A percentile compares a stretch with the other conserved stretches of the same genome.
These are phyloP conservation scores for Solanum dulcamara DNA, from an alignment of 257 asterid species.

Conservation along the genomic window DNA sequence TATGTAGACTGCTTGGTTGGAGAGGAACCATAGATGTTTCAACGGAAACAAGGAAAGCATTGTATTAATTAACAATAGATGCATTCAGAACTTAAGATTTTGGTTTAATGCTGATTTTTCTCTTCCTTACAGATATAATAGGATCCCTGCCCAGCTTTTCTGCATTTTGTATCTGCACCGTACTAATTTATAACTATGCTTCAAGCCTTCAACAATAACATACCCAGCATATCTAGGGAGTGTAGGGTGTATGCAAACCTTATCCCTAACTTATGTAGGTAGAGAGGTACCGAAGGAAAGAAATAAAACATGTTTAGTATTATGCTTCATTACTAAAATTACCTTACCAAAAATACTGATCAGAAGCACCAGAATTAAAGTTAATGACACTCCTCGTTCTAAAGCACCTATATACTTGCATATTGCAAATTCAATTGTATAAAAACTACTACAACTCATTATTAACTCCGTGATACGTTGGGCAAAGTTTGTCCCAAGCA, in stretches of 20 bases:
- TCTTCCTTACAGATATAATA: neutral
- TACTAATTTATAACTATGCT: neutral
- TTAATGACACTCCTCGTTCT: neutral
- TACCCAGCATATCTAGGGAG: neutral
- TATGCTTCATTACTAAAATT: neutral
- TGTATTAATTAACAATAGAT: neutral
- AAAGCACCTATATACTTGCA: neutral
- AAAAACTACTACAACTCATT: neutral
- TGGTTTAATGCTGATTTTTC: neutral
- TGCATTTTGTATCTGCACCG: neutral
- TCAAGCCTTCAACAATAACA: too few relatives aligned
- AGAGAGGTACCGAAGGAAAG: neutral
- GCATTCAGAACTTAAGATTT: neutral
- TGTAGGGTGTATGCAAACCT: neutral
- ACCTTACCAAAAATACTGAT: neutral
- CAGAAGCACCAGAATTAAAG: neutral
- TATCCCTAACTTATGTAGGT: too few relatives aligned
- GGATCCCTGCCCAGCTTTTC: neutral
- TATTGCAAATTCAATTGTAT: neutral
- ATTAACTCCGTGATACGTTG: neutral
- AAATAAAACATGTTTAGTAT: neutral
- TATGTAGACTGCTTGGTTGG: neutral
- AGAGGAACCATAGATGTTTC: neutral
- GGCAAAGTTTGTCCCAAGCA: neutral
- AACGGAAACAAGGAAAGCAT: neutral